These are phyloP conservation scores for Rusavskia elegans DNA, from an alignment of 495 filamentous ascomycete species.

Conservation along the genomic window DNA sequence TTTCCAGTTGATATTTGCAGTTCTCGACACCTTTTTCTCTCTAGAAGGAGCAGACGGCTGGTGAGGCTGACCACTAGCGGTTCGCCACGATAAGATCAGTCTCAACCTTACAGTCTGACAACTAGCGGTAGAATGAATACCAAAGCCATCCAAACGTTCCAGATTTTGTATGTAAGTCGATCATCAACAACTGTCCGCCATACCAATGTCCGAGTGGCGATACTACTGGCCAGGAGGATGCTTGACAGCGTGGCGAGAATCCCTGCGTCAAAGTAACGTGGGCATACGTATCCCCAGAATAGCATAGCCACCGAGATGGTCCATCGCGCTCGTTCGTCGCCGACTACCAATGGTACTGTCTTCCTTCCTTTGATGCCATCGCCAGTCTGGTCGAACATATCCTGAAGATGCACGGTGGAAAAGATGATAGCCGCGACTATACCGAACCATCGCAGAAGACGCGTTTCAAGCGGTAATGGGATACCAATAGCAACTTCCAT, in stretches of 20 bases:
- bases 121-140: too few relatives aligned
- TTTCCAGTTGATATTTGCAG: too few relatives aligned
- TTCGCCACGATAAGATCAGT: too few relatives aligned
- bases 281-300: constrained; percentile 21
- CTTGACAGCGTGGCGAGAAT: too few relatives aligned
- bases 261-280: constrained; percentile 7
- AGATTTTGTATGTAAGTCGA: background rate
- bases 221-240: background rate
- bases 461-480: background rate
- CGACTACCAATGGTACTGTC: constrained; percentile 23
- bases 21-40: too few relatives aligned
- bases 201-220: background rate
- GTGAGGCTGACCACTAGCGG: too few relatives aligned
- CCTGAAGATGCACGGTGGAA: constrained; percentile 35
- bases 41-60: too few relatives aligned
- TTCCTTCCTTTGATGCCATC: constrained; percentile 23
- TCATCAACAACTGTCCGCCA: background rate
- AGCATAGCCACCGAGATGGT: constrained; percentile 19
- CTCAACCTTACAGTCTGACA: too few relatives aligned
- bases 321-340: constrained; percentile 23
- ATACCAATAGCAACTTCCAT: constrained; percentile 11
- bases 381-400: constrained; percentile 30
- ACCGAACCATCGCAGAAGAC: constrained; percentile 19
- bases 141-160: background rate
- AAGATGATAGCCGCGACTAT: constrained; percentile 27